These are phyloP conservation scores for Sapria himalayana DNA, from an alignment of 345 rosid species.

Conservation along the genomic window DNA sequence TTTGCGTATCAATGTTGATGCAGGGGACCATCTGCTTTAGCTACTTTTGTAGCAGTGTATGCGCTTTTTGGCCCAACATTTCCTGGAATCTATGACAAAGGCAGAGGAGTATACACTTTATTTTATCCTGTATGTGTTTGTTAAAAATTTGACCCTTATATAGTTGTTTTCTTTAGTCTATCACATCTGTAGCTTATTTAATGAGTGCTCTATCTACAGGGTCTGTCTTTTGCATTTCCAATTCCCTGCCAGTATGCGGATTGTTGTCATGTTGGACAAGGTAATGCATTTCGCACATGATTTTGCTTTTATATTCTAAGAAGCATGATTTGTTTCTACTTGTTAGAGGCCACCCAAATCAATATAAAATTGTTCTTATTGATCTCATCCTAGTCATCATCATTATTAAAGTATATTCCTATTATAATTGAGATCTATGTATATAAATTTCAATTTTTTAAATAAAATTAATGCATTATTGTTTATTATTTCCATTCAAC, in stretches of 20 bases:
- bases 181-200: constrained; percentile 2
- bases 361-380: too few species aligned
- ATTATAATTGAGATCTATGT: too few species aligned
- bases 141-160: neutral
- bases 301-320: too few species aligned
- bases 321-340: too few species aligned
- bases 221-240: constrained; percentile 90
- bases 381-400: too few species aligned
- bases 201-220: constrained; percentile 26
- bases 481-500: too few species aligned
- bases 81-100: constrained; percentile 81
- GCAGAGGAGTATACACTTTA: constrained; percentile 65
- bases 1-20: too few species aligned
- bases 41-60: constrained; percentile 88
- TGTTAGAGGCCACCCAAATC: too few species aligned
- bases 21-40: constrained; percentile 73
- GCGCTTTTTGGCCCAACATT: constrained; percentile 89
- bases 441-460: too few species aligned
- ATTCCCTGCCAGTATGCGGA: constrained; percentile 79
- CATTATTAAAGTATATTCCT: too few species aligned
- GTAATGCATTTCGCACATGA: constrained; percentile 17
- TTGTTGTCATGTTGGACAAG: constrained; percentile 71
- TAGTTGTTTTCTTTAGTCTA: neutral
- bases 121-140: constrained; percentile 61
- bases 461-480: too few species aligned